phyloP scores from a whole-genome alignment of 179 eudicot species.

The Gypsophila paniculata region DNA sequence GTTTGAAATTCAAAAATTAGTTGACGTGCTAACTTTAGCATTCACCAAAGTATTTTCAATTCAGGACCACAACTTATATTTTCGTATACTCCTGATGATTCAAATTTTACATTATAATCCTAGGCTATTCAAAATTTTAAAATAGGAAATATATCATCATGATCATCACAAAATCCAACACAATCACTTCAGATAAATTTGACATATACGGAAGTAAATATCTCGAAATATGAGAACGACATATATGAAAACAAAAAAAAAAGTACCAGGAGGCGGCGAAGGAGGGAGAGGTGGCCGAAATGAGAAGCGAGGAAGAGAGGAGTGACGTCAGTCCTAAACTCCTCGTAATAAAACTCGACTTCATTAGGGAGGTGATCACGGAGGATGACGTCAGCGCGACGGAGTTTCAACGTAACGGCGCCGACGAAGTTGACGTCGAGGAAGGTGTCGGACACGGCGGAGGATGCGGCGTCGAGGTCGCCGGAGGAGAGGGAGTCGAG shows the following conservation, averaged over 20 bases:
- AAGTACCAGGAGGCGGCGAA: conserved; percentile 61
- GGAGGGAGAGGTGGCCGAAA: conserved; percentile 49
- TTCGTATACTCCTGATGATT: no score
- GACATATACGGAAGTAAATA: neutral
- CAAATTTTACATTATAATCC: no score
- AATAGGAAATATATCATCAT: neutral
- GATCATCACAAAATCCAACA: neutral
- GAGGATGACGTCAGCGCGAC: conserved; percentile 40
- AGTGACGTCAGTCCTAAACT: conserved; percentile 71
- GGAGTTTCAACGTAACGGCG: conserved; percentile 57
- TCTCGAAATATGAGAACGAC: neutral
- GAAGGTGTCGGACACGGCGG: conserved; percentile 43
- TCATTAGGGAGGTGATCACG: conserved; percentile 48
- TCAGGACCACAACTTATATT: neutral
- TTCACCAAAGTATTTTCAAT: neutral
- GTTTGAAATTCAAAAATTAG: neutral
- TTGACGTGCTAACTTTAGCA: neutral
- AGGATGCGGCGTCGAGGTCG: conserved; percentile 34
- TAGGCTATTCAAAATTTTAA: neutral
- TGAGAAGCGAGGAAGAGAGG: conserved; percentile 70
- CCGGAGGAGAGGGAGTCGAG: conserved; percentile 46
- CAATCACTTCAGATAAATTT: neutral
- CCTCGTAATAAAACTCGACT: conserved; percentile 47
- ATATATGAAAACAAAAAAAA: neutral
- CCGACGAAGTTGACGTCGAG: conserved; percentile 71